These are phyloP conservation scores for Haberlea rhodopensis DNA, from an alignment of 257 asterid genomes.

Conservation along the genomic window DNA sequence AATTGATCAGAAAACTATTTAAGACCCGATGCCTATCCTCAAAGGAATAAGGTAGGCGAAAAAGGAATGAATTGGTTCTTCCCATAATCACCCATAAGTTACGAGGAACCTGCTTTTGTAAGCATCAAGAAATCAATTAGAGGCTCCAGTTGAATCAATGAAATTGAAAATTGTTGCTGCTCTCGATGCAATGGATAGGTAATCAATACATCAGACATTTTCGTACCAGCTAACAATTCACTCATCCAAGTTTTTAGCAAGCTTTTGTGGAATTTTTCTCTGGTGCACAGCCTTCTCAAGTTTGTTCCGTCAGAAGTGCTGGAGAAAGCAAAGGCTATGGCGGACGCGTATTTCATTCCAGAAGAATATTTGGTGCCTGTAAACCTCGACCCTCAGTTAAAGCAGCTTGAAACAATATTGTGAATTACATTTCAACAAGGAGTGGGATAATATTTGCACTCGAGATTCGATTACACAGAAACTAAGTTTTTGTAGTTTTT, in stretches of 20 bases:
- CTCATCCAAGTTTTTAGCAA: neutral
- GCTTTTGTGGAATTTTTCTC: slow-evolving; percentile 11
- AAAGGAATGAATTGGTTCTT: too few relatives aligned
- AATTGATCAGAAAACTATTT: too few relatives aligned
- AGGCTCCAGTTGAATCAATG: slow-evolving; percentile 60
- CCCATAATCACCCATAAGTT: too few relatives aligned
- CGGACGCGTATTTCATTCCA: slow-evolving; percentile 58
- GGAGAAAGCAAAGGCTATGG: slow-evolving; percentile 79
- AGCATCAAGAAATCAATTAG: slow-evolving; percentile 74
- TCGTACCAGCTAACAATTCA: neutral
- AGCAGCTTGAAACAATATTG: slow-evolving; percentile 65
- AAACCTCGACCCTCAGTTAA: slow-evolving; percentile 52
- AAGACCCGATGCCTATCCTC: too few relatives aligned
- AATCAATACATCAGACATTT: neutral
- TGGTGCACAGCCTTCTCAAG: slow-evolving; percentile 57
- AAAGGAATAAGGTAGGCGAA: too few relatives aligned
- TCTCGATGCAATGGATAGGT: slow-evolving; percentile 75
- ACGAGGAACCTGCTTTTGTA: slow-evolving; percentile 71
- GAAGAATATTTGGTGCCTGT: slow-evolving; percentile 39
- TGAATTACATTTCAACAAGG: slow-evolving; percentile 27
- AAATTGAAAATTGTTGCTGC: slow-evolving; percentile 51
- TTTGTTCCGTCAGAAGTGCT: slow-evolving; percentile 80
- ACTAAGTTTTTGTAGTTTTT: too few relatives aligned
- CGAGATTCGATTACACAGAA: too few relatives aligned
- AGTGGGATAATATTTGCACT: too few relatives aligned